Base-by-base conservation (phyloP, 202 grass and related monocot species). In the Brachypodium distachyon region DNA sequence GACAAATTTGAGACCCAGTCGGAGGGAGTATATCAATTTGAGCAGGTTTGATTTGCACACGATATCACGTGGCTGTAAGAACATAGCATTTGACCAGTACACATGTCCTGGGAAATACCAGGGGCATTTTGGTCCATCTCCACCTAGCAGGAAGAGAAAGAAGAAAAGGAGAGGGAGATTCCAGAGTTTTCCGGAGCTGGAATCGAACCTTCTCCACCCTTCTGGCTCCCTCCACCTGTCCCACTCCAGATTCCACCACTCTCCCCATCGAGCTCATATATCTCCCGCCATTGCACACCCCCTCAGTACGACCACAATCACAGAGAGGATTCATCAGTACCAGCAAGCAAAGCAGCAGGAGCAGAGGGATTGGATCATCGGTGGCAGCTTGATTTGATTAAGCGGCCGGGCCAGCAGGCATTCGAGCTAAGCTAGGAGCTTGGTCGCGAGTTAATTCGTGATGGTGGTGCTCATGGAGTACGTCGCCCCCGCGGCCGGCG, bases 381-480 rank as follows among this genome's bases (percentile, higher is more conserved):
- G 17, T 13, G 63, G 40, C 63, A 27, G 23, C n/a, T 65, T 50
- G 42, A 14, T 29, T n/a, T n/a, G n/a, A n/a, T n/a, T n/a, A n/a
- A 5, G 44, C 4, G 48, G 7, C 33, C 60, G 16, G 32, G 25
- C 6, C 21, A 51, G 21, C 22, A 50, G 22, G 39, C n/a, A n/a
- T n/a, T n/a, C n/a, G n/a, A n/a, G n/a, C n/a, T n/a, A 51, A 0
- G 12, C 10, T 29, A 32, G 18, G 26, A 33, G 56, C n/a, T n/a
- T 18, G 27, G 32, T 32, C 55, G 23, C 6, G 41, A 68, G n/a
- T n/a, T n/a, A n/a, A 5, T 60, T 33, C 25, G 16, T 27, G 65
- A 83, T 87, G 85, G 85, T 87, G 74, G 59, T 87, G 80, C 80
- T 87, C 60, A 37, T 37, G 74, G 85, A 86, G 77, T 39, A 59